phyloP scores from a whole-genome alignment of 1,284 basidiomycete genomes.

The Kwoniella shivajii region DNA sequence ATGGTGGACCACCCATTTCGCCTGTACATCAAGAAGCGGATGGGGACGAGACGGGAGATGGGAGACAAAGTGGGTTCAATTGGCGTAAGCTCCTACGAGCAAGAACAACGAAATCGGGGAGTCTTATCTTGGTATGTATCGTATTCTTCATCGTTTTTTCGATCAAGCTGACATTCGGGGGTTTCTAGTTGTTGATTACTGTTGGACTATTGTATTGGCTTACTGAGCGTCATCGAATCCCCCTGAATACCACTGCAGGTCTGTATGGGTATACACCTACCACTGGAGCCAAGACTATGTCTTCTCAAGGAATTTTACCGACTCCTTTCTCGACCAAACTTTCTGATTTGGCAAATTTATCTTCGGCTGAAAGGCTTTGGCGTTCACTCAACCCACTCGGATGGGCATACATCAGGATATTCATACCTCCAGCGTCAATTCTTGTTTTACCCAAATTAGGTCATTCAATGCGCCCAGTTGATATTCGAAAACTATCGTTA shows the following conservation, averaged over 20 bases:
- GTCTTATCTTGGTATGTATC: constrained; percentile 68
- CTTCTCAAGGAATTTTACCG: not conserved
- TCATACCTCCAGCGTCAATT: constrained; percentile 76
- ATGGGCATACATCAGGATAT: constrained; percentile 71
- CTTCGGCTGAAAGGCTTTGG: constrained; percentile 63
- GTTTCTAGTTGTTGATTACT: constrained; percentile 39
- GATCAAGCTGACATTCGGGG: not conserved
- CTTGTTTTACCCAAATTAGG: constrained; percentile 62
- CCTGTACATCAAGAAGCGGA: constrained; percentile 10
- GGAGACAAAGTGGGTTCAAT: constrained; percentile 15
- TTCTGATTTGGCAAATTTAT: constrained; percentile 27
- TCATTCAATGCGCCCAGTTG: constrained; percentile 42
- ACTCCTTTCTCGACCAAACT: constrained; percentile 16
- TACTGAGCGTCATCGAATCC: constrained; percentile 37
- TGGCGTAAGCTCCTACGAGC: constrained; percentile 62
- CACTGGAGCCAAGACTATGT: constrained; percentile 19
- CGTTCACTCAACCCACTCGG: constrained; percentile 74
- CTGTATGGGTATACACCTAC: constrained; percentile 47
- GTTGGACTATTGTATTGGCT: constrained; percentile 52
- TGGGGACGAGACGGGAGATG: constrained; percentile 1
- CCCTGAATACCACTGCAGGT: constrained; percentile 31
- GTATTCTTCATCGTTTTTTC: constrained; percentile 1
- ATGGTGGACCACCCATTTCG: constrained; percentile 9
- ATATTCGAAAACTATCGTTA: constrained; percentile 41
- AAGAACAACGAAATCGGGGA: constrained; percentile 76